phyloP scores from a whole-genome alignment of 176 grass and related monocot species.

The Bonia amplexicaulis region DNA sequence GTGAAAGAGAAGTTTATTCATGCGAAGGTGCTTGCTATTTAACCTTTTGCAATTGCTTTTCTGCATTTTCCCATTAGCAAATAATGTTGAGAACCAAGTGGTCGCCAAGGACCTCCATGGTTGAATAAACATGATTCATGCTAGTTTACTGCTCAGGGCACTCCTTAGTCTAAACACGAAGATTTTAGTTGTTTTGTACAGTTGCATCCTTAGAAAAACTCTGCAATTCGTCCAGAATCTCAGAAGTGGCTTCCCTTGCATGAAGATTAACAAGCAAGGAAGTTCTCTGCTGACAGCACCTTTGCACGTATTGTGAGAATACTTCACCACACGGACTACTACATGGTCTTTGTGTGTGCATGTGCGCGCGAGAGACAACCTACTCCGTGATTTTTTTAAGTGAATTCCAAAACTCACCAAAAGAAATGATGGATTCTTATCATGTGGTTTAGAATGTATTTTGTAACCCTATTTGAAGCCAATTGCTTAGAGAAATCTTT shows the following conservation, averaged over 20 bases:
- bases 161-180: neutral
- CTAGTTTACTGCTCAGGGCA: conserved; percentile 13
- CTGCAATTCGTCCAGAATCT: neutral
- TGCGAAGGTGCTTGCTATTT: conserved; percentile 58
- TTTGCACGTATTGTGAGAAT: neutral
- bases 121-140: conserved; percentile 22
- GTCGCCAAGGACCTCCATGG: conserved; percentile 13
- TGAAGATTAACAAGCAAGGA: neutral
- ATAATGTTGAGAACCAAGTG: conserved; percentile 13
- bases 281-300: neutral
- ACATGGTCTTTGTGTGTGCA: neutral
- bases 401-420: neutral
- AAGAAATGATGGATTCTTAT: neutral
- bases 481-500: neutral
- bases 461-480: conserved; percentile 9
- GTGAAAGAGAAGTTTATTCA: conserved; percentile 97
- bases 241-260: neutral
- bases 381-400: neutral
- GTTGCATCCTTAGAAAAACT: neutral
- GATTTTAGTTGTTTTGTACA: neutral
- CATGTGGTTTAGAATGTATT: conserved; percentile 5
- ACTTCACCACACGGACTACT: neutral
- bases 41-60: conserved; percentile 26
- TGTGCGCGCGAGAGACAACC: neutral
- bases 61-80: conserved; percentile 5